phyloP scores from a whole-genome alignment of 2,329 filamentous ascomycete species.

The Penicillium sp. region DNA sequence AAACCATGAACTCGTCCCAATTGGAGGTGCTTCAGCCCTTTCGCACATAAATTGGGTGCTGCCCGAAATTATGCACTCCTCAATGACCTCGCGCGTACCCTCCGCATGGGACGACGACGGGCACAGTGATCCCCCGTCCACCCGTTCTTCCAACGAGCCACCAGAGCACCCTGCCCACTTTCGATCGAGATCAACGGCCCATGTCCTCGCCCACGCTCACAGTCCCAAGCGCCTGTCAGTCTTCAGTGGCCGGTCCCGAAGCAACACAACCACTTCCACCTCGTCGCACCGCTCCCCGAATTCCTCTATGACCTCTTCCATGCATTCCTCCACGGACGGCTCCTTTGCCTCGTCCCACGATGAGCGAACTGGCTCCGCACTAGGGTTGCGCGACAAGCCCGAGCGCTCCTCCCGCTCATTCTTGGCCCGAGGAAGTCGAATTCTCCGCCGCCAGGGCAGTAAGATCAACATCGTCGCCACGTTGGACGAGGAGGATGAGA shows the following conservation, averaged over 20 bases:
- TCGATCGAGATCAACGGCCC: constrained; percentile 37
- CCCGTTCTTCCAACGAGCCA: constrained; percentile 33
- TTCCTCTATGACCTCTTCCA: constrained; percentile 43
- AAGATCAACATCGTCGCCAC: constrained; percentile 46
- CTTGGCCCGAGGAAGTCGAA: constrained; percentile 46
- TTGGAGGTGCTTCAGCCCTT: constrained; percentile 7
- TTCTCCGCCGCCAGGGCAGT: constrained; percentile 48
- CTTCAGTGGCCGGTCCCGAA: constrained; percentile 41
- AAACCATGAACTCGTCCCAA: constrained; percentile 20
- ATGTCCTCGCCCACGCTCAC: constrained; percentile 27
- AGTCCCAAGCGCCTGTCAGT: constrained; percentile 43
- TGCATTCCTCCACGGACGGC: constrained; percentile 38
- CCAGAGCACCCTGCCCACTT: constrained; percentile 35
- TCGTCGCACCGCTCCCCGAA: constrained; percentile 48
- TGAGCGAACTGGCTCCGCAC: constrained; percentile 29
- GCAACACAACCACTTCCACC: constrained; percentile 52
- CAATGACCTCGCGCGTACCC: constrained; percentile 3
- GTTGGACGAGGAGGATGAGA: constrained; percentile 42
- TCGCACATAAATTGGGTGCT: constrained; percentile 10
- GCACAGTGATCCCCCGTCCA: constrained; percentile 28
- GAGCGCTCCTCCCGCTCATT: constrained; percentile 42
- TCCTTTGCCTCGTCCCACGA: constrained; percentile 34
- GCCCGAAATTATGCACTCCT: constrained; percentile 5
- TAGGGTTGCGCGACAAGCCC: constrained; percentile 33
- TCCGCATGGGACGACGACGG: constrained; percentile 24